phyloP scores from a whole-genome alignment of 106 monocot species.

The Ottelia alismoides region DNA sequence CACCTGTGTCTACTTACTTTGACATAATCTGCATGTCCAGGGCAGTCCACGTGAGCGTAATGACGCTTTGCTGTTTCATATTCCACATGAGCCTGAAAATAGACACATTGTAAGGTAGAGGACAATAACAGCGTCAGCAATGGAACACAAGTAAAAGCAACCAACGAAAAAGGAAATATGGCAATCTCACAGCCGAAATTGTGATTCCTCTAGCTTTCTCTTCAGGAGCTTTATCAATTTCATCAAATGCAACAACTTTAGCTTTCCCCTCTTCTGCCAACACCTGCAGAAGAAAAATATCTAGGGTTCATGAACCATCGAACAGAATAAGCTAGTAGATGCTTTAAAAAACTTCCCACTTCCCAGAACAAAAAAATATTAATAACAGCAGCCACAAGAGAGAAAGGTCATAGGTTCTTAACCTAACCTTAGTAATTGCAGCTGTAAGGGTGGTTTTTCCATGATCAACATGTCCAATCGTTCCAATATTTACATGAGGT shows the following conservation, averaged over 20 bases:
- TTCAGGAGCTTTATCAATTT: conserved; percentile 95
- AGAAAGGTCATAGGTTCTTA: background rate
- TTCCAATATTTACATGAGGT: conserved; percentile 78
- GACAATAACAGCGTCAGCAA: too few species aligned
- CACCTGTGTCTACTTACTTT: too few species aligned
- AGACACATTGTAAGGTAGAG: too few species aligned
- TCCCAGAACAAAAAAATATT: background rate
- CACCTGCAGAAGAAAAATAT: conserved; percentile 44
- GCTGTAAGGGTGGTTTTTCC: conserved; percentile 86
- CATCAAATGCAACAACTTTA: conserved; percentile 96
- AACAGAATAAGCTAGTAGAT: background rate
- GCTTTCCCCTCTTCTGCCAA: conserved; percentile 95
- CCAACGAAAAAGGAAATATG: too few species aligned
- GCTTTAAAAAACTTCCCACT: background rate
- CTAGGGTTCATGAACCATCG: background rate
- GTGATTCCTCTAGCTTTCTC: conserved; percentile 96
- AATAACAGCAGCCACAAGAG: background rate
- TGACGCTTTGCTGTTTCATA: conserved; percentile 89
- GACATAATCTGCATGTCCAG: conserved; percentile 97
- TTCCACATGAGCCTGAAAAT: conserved; percentile 87
- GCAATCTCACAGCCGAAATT: conserved; percentile 74
- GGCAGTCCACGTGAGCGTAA: conserved; percentile 97
- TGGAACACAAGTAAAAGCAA: too few species aligned
- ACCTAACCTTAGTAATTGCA: conserved; percentile 64
- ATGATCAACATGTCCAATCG: conserved; percentile 85